phyloP scores from a whole-genome alignment of 371 early-diverging fungal species.

The Mortierella polycephala region DNA sequence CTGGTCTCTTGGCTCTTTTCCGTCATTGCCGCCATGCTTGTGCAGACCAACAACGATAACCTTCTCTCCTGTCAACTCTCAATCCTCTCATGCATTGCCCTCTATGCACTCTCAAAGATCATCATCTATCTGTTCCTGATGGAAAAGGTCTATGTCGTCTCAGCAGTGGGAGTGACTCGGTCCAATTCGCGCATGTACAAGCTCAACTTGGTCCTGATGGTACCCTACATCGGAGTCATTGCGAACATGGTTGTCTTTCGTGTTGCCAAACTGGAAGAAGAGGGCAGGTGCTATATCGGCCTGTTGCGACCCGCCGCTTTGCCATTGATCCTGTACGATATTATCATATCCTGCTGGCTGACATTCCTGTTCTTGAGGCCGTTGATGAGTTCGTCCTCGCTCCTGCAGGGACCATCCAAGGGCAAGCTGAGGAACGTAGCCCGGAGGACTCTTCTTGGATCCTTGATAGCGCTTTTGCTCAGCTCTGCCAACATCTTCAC shows the following conservation, averaged over 20 bases:
- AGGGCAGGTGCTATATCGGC: conserved; percentile 60
- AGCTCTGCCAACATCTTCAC: conserved; percentile 59
- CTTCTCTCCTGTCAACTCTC: conserved; percentile 61
- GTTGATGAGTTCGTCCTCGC: conserved; percentile 48
- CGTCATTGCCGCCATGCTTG: conserved; percentile 62
- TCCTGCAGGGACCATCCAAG: conserved; percentile 52
- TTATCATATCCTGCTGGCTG: conserved; percentile 54
- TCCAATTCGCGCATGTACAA: conserved; percentile 55
- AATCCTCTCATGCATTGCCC: conserved; percentile 56
- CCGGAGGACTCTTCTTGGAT: conserved; percentile 59
- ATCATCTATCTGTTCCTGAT: conserved; percentile 65
- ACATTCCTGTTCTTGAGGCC: conserved; percentile 59
- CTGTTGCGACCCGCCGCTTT: conserved; percentile 53
- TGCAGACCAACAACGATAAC: conserved; percentile 68
- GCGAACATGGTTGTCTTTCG: conserved; percentile 56
- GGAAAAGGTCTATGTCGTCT: conserved; percentile 64
- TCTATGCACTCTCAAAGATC: conserved; percentile 61
- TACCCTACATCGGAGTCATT: conserved; percentile 59
- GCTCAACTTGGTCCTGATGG: conserved; percentile 55
- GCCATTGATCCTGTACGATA: conserved; percentile 59
- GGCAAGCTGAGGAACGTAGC: conserved; percentile 60
- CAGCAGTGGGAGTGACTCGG: conserved; percentile 43
- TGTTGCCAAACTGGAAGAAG: conserved; percentile 38
- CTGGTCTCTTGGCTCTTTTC: conserved; percentile 62
- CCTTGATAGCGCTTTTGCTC: conserved; percentile 51